Percentiles rank a stretch among this genome's conserved stretches.
These are phyloP conservation scores for Hypoxylon perforatum DNA, from an alignment of 495 filamentous ascomycete species.

Conservation along the genomic window DNA sequence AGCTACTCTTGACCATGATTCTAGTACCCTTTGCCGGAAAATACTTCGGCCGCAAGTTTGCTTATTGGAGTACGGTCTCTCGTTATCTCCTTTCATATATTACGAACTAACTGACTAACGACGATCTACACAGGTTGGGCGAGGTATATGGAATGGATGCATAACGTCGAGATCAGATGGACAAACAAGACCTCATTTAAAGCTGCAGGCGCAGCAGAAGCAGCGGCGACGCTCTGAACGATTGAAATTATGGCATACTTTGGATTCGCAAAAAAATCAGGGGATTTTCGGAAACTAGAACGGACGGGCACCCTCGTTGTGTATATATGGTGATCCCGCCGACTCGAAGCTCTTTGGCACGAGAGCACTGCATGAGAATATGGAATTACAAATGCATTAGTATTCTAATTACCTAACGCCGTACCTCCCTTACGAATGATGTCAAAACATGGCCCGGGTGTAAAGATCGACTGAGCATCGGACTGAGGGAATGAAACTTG, in stretches of 20 bases:
- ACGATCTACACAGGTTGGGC: conserved; percentile 59
- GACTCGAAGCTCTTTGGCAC: conserved; percentile 13
- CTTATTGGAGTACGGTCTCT: conserved; percentile 85
- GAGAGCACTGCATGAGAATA: neutral
- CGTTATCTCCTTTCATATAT: neutral
- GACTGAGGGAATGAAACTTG: neutral
- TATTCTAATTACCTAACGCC: neutral
- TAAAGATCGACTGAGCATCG: neutral
- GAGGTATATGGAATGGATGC: conserved; percentile 68
- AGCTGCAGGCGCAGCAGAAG: conserved; percentile 74
- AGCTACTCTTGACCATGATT: conserved; percentile 92
- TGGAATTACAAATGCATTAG: neutral
- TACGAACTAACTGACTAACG: too few relatives aligned
- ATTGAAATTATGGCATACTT: conserved; percentile 4
- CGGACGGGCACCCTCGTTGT: conserved; percentile 22
- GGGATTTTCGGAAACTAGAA: conserved; percentile 16
- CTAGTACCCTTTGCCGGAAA: conserved; percentile 92
- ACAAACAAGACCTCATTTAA: conserved; percentile 68
- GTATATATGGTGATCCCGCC: conserved; percentile 27
- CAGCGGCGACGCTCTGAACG: conserved; percentile 73
- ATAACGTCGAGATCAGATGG: conserved; percentile 63
- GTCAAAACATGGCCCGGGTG: neutral
- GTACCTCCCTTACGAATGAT: neutral
- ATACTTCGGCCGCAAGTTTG: conserved; percentile 90
- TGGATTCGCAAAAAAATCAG: neutral